Evolutionary conservation across 805 yeast genomes (phyloP), one percentile per base, ranked within the genome.

Genomic region (Starmerella stellata): DNA sequence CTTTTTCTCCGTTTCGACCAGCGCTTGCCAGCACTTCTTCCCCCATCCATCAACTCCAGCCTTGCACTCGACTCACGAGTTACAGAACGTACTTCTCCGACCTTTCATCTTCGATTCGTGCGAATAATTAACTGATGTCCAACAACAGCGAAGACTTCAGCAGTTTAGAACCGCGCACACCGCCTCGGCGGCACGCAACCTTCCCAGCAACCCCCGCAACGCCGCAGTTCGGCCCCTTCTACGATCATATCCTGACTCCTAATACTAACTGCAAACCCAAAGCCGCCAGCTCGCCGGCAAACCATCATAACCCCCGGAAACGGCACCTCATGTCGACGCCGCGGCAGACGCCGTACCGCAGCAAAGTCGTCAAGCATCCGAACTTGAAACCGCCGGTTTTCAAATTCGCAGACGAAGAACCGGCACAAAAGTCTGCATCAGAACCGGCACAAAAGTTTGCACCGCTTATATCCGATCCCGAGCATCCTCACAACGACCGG

Each of bases 211-310:
- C 54, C 28, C 54, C 54, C 2, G 43, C 45, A 14, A 51, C 54
- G 13, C 54, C 54, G 13, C 47, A 50, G 14, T 44, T 43, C 36
- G 52, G 52, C 21, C 38, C 50, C 15, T 41, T 50, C 36, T 51
- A 42, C 15, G 53, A 50, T 35, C 37, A 29, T 17, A 38, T 21
- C 44, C 48, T 15, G 44, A 40, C 30, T 28, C 23, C 33, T 40
- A 36, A n/a, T 35, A 42, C 25, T 37, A 31, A 33, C 36, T 21
- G 13, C 27, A 14, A 7, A 17, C 15, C 31, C 4, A 20, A 18
- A 15, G 13, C 37, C 14, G 24, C 21, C 30, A 13, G 7, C 24
- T n/a, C 15, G 15, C 35, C 35, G 8, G 35, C 11, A 3, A 16
- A 21, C 11, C 21, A 28, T 8, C 30, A n/a, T 21, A 18, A n/a